Conservation (phyloP, 331 rosid species). For the Erythrophleum ivorense region DNA sequence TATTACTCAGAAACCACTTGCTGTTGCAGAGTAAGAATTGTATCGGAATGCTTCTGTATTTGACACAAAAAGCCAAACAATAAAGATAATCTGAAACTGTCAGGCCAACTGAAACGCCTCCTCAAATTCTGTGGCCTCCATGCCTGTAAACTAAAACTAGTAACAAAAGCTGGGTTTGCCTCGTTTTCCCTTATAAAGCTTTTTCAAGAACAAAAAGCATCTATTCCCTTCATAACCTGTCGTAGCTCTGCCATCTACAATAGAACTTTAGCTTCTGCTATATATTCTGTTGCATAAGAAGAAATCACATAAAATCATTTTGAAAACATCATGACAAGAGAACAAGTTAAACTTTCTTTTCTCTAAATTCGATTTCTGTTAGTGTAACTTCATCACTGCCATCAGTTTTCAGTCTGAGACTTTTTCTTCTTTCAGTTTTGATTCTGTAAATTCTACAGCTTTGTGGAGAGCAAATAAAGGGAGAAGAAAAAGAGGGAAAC, state of each 20-base stretch:
- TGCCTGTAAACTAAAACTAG: not conserved
- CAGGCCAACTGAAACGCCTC: constrained; percentile 11
- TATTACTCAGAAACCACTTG: constrained; percentile 28
- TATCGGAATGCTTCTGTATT: constrained; percentile 35
- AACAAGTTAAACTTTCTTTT: not conserved
- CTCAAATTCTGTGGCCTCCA: constrained; percentile 56
- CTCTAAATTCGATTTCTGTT: not conserved
- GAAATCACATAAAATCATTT: constrained; percentile 38
- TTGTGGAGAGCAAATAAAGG: constrained; percentile 40
- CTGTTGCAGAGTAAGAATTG: not conserved
- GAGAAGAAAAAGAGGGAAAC: constrained; percentile 38
- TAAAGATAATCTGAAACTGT: constrained; percentile 26
- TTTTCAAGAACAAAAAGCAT: constrained; percentile 35
- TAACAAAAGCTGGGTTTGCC: constrained; percentile 5
- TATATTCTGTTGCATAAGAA: constrained; percentile 16
- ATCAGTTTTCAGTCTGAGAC: constrained; percentile 30
- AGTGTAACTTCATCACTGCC: constrained; percentile 41
- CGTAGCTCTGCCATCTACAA: constrained; percentile 42
- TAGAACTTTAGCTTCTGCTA: constrained; percentile 2
- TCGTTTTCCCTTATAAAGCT: constrained; percentile 21
- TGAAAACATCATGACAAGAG: constrained; percentile 32
- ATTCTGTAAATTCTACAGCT: constrained; percentile 44
- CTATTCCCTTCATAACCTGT: constrained; percentile 33
- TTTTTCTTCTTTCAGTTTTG: constrained; percentile 38
- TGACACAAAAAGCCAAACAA: constrained; percentile 14